Evolutionary conservation across 1,139 yeast genomes (phyloP).

Genomic region (Zygoascus meyerae): DNA sequence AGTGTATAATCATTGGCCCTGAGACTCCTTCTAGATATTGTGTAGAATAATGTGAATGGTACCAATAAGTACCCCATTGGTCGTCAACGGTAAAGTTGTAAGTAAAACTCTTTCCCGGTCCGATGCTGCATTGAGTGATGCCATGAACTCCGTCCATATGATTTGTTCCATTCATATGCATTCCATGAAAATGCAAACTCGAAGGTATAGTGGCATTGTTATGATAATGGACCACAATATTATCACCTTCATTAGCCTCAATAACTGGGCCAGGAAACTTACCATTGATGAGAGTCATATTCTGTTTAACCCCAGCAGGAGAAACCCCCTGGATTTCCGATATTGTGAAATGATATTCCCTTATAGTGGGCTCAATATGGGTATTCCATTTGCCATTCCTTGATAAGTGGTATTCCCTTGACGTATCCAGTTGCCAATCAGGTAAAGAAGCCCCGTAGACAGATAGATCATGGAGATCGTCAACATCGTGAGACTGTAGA

Average conservation of each 20-base stretch:
- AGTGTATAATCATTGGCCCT: conserved; percentile 62
- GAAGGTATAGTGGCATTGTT: conserved; percentile 64
- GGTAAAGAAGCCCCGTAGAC: conserved; percentile 21
- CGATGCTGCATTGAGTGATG: conserved; percentile 76
- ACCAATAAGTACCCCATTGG: conserved; percentile 79
- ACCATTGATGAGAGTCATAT: conserved; percentile 65
- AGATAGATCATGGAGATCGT: conserved; percentile 10
- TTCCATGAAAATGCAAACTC: conserved; percentile 76
- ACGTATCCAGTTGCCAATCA: conserved; percentile 31
- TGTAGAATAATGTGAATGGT: conserved; percentile 75
- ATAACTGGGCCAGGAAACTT: conserved; percentile 76
- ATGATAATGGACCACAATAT: conserved; percentile 51
- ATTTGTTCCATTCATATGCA: conserved; percentile 59
- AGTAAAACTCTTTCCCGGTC: conserved; percentile 61
- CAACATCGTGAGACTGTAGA: conserved; percentile 3
- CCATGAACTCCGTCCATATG: conserved; percentile 79
- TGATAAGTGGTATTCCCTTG: conserved; percentile 25
- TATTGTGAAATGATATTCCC: conserved; percentile 56
- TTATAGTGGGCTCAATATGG: conserved; percentile 15
- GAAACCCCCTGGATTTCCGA: conserved; percentile 51
- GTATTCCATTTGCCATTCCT: conserved; percentile 21
- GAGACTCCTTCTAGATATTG: conserved; percentile 82
- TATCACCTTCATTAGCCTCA: conserved; percentile 60
- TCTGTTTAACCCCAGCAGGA: conserved; percentile 59
- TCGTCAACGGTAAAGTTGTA: conserved; percentile 61